Evolutionary conservation across 257 asterid genomes (phyloP).

Genomic region (Nicotiana benthamiana): DNA sequence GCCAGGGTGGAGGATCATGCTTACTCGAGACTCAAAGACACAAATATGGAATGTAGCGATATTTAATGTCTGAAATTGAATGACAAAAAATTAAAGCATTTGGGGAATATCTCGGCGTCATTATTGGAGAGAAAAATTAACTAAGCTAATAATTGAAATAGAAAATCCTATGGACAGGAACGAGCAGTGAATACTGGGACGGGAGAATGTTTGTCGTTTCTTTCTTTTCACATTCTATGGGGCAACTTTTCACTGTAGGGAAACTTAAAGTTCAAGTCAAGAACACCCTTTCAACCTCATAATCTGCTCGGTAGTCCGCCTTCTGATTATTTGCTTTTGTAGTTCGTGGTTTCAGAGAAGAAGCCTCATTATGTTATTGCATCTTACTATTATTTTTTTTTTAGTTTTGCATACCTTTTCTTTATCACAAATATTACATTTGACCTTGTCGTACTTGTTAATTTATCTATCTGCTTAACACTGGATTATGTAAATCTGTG

Average conservation of each 20-base stretch:
- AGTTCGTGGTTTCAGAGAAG: background rate
- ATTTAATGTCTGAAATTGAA: background rate
- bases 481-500: constrained; percentile 5
- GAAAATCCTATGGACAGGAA: background rate
- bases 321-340: background rate
- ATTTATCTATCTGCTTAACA: background rate
- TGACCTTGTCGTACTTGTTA: background rate
- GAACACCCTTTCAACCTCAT: background rate
- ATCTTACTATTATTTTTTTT: background rate
- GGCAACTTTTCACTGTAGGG: background rate
- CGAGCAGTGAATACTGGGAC: background rate
- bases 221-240: background rate
- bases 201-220: background rate
- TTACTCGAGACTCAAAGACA: background rate
- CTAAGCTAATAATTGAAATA: background rate
- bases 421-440: background rate
- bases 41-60: background rate
- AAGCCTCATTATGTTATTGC: background rate
- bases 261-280: background rate
- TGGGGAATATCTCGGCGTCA: background rate
- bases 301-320: background rate
- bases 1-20: background rate
- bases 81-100: background rate
- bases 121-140: background rate
- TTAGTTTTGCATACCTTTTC: background rate